phyloP scores from a whole-genome alignment of 805 yeast genomes.

The Monosporozyma solicola region DNA sequence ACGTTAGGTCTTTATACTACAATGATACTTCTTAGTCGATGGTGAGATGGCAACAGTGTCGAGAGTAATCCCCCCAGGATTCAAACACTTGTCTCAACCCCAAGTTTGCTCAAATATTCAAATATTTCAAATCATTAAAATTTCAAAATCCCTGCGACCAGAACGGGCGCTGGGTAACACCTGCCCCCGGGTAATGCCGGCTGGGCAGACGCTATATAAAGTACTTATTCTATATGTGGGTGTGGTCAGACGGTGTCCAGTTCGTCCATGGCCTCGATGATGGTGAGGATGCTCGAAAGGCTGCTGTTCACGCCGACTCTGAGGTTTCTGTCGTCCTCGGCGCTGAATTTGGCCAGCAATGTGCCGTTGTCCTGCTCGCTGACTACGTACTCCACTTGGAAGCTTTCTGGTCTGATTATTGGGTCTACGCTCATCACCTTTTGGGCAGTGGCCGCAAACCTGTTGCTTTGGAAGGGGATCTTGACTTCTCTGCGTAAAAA shows the following conservation, averaged over 20 bases:
- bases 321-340: slow-evolving; percentile 62
- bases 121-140: background rate
- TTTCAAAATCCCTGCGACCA: background rate
- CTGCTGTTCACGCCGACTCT: slow-evolving; percentile 80
- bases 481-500: slow-evolving; percentile 31
- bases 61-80: too few relatives aligned
- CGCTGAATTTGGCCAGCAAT: slow-evolving; percentile 44
- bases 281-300: slow-evolving; percentile 66
- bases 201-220: background rate
- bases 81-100: background rate
- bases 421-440: slow-evolving; percentile 70
- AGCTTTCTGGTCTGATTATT: slow-evolving; percentile 60
- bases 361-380: slow-evolving; percentile 18
- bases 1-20: too few relatives aligned
- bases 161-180: background rate
- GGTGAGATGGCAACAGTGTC: too few relatives aligned
- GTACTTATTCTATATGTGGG: background rate
- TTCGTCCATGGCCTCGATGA: slow-evolving; percentile 68
- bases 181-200: background rate
- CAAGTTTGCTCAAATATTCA: background rate
- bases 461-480: slow-evolving; percentile 52
- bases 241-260: slow-evolving; percentile 18
- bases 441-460: slow-evolving; percentile 57
- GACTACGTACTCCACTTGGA: slow-evolving; percentile 38
- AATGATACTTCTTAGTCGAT: background rate